A percentile compares a stretch with the other conserved stretches of the same genome.
These are phyloP conservation scores for Plasmopara halstedii DNA, from an alignment of 352 stramenopile species.

Conservation along the genomic window DNA sequence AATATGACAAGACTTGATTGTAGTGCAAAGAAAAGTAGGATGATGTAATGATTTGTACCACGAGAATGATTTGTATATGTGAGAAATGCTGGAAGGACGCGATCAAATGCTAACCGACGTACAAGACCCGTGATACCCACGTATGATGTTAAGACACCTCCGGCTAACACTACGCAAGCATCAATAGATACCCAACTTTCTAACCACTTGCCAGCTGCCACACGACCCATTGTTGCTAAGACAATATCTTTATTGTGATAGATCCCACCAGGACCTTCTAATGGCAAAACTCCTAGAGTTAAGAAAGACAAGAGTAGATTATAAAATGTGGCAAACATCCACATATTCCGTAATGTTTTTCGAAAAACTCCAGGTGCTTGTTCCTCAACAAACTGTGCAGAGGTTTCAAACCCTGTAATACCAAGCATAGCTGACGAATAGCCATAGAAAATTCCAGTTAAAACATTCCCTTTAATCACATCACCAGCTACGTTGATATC, in stretches of 20 bases:
- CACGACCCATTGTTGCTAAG: conserved; percentile 62
- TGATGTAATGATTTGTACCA: conserved; percentile 83
- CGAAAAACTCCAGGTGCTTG: conserved; percentile 80
- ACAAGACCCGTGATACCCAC: conserved; percentile 86
- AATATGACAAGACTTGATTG: conserved; percentile 68
- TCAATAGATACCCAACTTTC: conserved; percentile 75
- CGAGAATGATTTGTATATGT: conserved; percentile 56
- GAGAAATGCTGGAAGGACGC: conserved; percentile 54
- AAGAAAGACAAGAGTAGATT: conserved; percentile 84
- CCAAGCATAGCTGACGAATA: conserved; percentile 84
- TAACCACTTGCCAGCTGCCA: conserved; percentile 45
- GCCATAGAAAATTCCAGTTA: conserved; percentile 71
- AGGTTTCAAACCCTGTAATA: conserved; percentile 89
- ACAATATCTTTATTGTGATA: conserved; percentile 63
- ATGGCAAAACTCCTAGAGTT: conserved; percentile 66
- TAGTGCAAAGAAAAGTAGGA: conserved; percentile 69
- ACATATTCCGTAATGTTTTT: conserved; percentile 80
- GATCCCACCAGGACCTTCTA: conserved; percentile 57
- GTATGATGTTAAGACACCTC: conserved; percentile 83
- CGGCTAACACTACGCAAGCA: conserved; percentile 84
- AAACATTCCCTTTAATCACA: conserved; percentile 43
- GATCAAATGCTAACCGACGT: conserved; percentile 71
- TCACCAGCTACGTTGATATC: conserved; percentile 27
- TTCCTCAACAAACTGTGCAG: conserved; percentile 88
- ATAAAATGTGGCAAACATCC: conserved; percentile 77